These are phyloP conservation scores for Penicillium frequentans DNA, from an alignment of 2,329 filamentous ascomycete genomes.

Conservation along the genomic window DNA sequence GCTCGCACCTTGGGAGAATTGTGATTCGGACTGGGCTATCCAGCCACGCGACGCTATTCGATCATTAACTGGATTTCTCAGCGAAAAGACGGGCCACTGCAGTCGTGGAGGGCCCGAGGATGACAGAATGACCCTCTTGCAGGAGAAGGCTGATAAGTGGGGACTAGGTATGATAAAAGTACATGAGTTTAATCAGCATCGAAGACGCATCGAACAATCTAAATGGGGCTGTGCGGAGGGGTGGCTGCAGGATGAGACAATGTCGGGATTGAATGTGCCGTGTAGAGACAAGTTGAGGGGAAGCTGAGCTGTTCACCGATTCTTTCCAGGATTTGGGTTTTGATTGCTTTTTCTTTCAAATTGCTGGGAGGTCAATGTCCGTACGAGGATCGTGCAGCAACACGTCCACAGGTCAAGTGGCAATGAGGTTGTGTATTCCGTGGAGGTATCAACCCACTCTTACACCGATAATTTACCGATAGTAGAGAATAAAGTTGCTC, in stretches of 20 bases:
- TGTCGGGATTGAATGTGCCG: neutral
- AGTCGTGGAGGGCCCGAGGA: conserved; percentile 16
- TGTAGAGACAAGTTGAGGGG: conserved; percentile 8
- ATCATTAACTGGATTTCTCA: neutral
- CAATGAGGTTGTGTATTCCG: neutral
- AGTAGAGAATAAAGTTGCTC: neutral
- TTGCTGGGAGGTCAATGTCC: neutral
- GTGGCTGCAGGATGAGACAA: conserved; percentile 18
- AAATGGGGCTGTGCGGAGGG: conserved; percentile 18
- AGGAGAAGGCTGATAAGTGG: conserved; percentile 3
- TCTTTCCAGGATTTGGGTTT: neutral
- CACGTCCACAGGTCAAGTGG: neutral
- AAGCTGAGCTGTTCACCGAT: neutral
- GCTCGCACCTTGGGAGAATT: neutral
- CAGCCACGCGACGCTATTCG: conserved; percentile 12
- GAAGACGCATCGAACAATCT: conserved; percentile 34
- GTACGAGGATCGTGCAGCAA: neutral
- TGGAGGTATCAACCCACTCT: neutral
- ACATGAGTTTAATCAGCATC: conserved; percentile 19
- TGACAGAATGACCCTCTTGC: conserved; percentile 17
- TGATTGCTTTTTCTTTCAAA: neutral
- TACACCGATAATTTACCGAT: neutral
- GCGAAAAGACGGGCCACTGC: conserved; percentile 10
- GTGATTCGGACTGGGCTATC: conserved; percentile 11
- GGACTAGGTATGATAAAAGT: neutral